phyloP scores from a whole-genome alignment of 805 yeast genomes.

The Blastobotrys americana region DNA sequence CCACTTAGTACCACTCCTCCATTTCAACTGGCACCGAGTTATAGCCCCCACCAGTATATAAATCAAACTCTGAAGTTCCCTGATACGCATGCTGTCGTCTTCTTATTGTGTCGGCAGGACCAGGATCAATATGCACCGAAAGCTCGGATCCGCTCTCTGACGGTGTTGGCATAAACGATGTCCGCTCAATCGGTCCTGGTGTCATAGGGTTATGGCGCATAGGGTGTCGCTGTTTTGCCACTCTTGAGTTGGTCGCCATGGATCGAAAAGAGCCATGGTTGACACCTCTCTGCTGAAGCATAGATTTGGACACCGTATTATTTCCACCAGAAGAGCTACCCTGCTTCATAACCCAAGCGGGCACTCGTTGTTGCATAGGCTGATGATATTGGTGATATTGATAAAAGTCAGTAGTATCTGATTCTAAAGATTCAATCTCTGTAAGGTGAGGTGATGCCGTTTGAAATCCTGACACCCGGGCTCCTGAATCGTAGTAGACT shows the following conservation, averaged over 20 bases:
- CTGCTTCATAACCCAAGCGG: background rate
- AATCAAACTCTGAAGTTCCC: background rate
- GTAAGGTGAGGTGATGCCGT: background rate
- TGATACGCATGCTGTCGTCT: background rate
- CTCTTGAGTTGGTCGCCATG: background rate
- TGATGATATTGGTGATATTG: no score
- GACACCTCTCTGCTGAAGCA: background rate
- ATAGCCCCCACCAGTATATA: background rate
- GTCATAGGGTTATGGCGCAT: slow-evolving; percentile 2
- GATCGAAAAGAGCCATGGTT: background rate
- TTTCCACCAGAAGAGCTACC: background rate
- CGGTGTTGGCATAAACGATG: slow-evolving; percentile 9
- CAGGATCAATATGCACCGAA: background rate
- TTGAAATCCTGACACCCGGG: background rate
- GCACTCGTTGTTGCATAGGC: background rate
- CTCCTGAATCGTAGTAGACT: background rate
- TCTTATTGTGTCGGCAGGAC: background rate
- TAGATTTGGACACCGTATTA: no score
- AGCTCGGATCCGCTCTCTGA: slow-evolving; percentile 7
- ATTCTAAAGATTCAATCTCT: background rate
- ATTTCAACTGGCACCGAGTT: slow-evolving; percentile 3
- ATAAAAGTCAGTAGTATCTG: background rate
- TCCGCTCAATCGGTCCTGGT: slow-evolving; percentile 2
- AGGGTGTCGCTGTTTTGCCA: slow-evolving; percentile 1
- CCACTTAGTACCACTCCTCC: slow-evolving; percentile 3